phyloP scores from a whole-genome alignment of 1,139 yeast species.

The Pichia cactophila region DNA sequence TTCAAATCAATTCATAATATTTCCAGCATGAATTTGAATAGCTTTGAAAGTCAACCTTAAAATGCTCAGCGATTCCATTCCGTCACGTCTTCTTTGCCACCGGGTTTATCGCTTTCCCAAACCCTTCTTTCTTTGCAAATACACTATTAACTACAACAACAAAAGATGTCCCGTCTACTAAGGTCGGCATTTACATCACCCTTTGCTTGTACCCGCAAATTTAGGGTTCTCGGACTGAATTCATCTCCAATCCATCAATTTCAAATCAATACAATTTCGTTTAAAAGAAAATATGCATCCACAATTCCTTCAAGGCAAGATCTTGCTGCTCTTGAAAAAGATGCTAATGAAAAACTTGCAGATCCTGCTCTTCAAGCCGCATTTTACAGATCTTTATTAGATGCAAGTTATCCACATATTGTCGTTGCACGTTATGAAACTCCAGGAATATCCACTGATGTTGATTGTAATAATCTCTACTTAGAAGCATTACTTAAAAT shows the following conservation, averaged over 20 bases:
- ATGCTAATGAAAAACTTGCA: slow-evolving; percentile 65
- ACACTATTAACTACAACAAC: not conserved
- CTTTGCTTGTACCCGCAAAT: not conserved
- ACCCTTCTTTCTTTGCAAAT: not conserved
- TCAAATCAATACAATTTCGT: too few relatives aligned
- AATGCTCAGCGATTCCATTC: not conserved
- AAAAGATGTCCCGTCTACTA: not conserved
- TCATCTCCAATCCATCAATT: not conserved
- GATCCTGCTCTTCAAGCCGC: slow-evolving; percentile 72
- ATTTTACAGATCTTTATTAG: slow-evolving; percentile 65
- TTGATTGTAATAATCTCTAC: slow-evolving; percentile 72
- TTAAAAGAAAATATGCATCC: slow-evolving; percentile 10
- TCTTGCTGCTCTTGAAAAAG: slow-evolving; percentile 68
- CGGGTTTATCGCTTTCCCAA: not conserved
- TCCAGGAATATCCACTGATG: slow-evolving; percentile 75
- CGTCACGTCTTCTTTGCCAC: not conserved
- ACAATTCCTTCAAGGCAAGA: slow-evolving; percentile 23
- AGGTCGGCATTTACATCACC: not conserved
- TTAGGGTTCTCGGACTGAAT: not conserved
- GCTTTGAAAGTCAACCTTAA: not conserved
- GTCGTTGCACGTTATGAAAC: slow-evolving; percentile 90
- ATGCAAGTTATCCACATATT: slow-evolving; percentile 82
- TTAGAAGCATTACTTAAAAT: slow-evolving; percentile 69
- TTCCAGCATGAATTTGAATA: too few relatives aligned
- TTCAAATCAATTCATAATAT: too few relatives aligned